phyloP scores from a whole-genome alignment of 805 yeast species.

The Metschnikowia gelsemii region DNA sequence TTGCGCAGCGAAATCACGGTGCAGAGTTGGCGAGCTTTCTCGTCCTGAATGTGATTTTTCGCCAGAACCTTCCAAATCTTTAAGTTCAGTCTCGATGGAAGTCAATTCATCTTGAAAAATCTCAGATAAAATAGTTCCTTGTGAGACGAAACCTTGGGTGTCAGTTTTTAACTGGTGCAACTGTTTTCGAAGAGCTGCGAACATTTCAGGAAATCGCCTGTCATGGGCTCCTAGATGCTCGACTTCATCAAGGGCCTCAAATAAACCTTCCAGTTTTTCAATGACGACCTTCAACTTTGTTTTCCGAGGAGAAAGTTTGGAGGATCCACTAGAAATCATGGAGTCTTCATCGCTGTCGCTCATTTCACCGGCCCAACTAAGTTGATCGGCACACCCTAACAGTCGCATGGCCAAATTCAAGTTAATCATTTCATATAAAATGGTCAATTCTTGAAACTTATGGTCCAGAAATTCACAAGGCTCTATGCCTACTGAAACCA shows the following conservation, averaged over 20 bases:
- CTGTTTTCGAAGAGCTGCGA: neutral
- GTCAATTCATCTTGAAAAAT: slow-evolving; percentile 1
- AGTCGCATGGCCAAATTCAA: slow-evolving; percentile 1
- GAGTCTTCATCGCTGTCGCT: neutral
- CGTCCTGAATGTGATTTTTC: no score
- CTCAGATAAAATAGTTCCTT: slow-evolving; percentile 1
- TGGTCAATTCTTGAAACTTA: neutral
- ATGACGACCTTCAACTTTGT: neutral
- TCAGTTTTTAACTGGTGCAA: neutral
- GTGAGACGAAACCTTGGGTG: neutral
- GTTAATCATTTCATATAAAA: slow-evolving; percentile 2
- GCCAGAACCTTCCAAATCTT: no score
- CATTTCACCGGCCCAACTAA: neutral
- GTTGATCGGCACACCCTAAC: slow-evolving; percentile 1
- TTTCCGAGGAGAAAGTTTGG: no score
- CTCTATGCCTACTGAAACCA: neutral
- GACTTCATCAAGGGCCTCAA: neutral
- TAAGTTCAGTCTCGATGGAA: neutral
- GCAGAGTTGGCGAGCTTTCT: no score
- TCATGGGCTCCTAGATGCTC: neutral
- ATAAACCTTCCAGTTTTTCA: neutral
- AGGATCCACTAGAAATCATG: neutral
- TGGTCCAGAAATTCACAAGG: neutral
- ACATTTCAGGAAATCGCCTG: neutral
- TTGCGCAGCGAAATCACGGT: no score